These are phyloP conservation scores for Xylaria sp. DNA, from an alignment of 2,329 filamentous ascomycete genomes.

Conservation along the genomic window DNA sequence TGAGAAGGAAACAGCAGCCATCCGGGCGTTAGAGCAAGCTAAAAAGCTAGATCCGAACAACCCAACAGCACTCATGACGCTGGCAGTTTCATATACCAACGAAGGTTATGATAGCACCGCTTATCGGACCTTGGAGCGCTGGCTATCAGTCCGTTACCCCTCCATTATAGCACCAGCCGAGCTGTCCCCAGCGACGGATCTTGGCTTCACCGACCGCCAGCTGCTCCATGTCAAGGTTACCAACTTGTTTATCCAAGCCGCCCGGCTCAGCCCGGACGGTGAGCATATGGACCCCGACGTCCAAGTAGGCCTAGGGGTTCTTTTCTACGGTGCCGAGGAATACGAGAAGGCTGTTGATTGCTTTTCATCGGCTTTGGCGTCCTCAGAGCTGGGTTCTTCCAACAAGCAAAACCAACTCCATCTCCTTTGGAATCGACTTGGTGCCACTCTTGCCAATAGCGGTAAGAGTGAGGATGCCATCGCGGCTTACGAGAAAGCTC, in stretches of 20 bases:
- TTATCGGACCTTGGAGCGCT: slow-evolving; percentile 94
- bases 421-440: slow-evolving; percentile 95
- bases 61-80: slow-evolving; percentile 88
- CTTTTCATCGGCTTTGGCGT: slow-evolving; percentile 90
- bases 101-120: slow-evolving; percentile 98
- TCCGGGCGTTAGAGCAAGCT: slow-evolving; percentile 91
- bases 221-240: slow-evolving; percentile 91
- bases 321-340: slow-evolving; percentile 98
- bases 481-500: slow-evolving; percentile 91
- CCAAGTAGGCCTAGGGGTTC: slow-evolving; percentile 93
- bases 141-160: slow-evolving; percentile 96
- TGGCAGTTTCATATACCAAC: slow-evolving; percentile 97
- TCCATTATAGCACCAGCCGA: slow-evolving; percentile 77
- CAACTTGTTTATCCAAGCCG: slow-evolving; percentile 88
- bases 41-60: slow-evolving; percentile 89
- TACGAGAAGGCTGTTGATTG: slow-evolving; percentile 99
- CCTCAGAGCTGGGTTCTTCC: slow-evolving; percentile 81
- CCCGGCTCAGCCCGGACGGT: slow-evolving; percentile 89
- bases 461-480: slow-evolving; percentile 96
- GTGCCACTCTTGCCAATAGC: slow-evolving; percentile 94
- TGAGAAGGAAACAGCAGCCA: slow-evolving; percentile 96
- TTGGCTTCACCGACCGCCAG: slow-evolving; percentile 94
- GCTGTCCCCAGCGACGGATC: slow-evolving; percentile 78
- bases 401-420: slow-evolving; percentile 90
- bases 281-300: slow-evolving; percentile 99